These are phyloP conservation scores for Termitomyces sp. DNA, from an alignment of 768 basidiomycete genomes.

Conservation along the genomic window DNA sequence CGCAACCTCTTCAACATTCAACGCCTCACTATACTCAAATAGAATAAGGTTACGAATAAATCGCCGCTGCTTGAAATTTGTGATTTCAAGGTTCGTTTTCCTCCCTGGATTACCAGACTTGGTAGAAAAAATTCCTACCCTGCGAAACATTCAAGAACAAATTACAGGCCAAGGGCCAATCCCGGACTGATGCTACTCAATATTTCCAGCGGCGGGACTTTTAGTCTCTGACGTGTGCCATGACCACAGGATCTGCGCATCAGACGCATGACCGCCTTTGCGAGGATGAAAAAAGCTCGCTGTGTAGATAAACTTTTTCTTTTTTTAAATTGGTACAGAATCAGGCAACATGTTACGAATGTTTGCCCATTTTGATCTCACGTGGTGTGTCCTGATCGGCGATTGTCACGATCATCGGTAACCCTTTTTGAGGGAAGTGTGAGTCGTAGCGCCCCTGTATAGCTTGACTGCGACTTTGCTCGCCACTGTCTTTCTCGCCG, in stretches of 20 bases:
- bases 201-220: too few relatives aligned
- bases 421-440: not conserved
- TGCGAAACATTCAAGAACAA: not conserved
- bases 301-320: too few relatives aligned
- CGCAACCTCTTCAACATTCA: not conserved
- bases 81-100: not conserved
- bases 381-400: not conserved
- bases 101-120: not conserved
- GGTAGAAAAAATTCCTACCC: not conserved
- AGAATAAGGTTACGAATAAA: not conserved
- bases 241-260: too few relatives aligned
- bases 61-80: not conserved
- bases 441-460: not conserved
- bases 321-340: too few relatives aligned
- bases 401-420: not conserved
- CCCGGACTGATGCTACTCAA: too few relatives aligned
- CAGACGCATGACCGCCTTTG: too few relatives aligned
- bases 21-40: too few relatives aligned
- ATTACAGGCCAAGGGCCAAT: not conserved
- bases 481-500: not conserved
- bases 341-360: not conserved
- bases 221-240: too few relatives aligned
- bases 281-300: too few relatives aligned
- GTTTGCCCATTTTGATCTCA: not conserved
- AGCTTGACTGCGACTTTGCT: not conserved